Evolutionary conservation across 2,329 filamentous ascomycete species (phyloP).

Genomic region (Talaromyces sp.): DNA sequence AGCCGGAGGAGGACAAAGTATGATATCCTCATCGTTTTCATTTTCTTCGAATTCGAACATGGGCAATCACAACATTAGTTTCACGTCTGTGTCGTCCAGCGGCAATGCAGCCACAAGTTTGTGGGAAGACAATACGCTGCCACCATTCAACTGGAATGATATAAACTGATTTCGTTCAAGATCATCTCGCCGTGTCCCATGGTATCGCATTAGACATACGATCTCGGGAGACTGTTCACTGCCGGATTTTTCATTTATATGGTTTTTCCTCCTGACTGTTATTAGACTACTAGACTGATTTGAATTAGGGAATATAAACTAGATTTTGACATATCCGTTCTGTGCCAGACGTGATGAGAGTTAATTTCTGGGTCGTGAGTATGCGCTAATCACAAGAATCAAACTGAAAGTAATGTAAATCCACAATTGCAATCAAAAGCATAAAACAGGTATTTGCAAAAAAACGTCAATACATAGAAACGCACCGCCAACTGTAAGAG

Average conservation of each 20-base stretch:
- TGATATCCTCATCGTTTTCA: background rate
- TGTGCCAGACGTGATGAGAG: background rate
- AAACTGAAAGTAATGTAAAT: background rate
- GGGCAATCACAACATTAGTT: slow-evolving; percentile 4
- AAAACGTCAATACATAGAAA: background rate
- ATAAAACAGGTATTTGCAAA: background rate
- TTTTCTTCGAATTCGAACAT: slow-evolving; percentile 1
- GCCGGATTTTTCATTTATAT: background rate
- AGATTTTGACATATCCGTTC: background rate
- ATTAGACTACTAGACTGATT: background rate
- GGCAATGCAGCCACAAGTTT: slow-evolving; percentile 12
- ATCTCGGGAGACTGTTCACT: background rate
- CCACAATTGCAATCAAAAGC: background rate
- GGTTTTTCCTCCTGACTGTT: background rate
- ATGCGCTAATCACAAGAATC: background rate
- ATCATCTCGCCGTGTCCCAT: background rate
- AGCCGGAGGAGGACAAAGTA: background rate
- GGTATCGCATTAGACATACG: background rate
- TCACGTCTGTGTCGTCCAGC: slow-evolving; percentile 1
- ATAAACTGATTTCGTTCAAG: background rate
- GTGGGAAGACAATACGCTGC: slow-evolving; percentile 40
- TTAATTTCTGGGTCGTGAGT: background rate
- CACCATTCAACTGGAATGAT: slow-evolving; percentile 41
- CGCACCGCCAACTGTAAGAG: background rate
- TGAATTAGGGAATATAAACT: background rate